Conservation (phyloP, 257 asterid species). For the Nicotiana paniculata region DNA sequence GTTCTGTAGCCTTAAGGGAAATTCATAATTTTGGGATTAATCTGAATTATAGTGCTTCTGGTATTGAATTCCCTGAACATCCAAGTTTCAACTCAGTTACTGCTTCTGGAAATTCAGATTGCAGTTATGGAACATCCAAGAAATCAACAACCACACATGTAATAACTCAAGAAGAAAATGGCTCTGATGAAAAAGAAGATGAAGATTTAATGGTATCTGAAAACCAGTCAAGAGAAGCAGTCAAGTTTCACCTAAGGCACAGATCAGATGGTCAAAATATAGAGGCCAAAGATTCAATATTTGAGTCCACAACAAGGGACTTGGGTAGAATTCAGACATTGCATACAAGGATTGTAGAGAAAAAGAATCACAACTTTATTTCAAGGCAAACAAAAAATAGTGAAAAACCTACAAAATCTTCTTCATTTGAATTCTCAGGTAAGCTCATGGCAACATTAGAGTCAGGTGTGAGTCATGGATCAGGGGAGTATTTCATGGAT, state of each 20-base stretch:
- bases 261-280: conserved; percentile 22
- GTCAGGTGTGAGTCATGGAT: conserved; percentile 57
- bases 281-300: conserved; percentile 29
- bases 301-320: conserved; percentile 60
- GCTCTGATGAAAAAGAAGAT: not conserved
- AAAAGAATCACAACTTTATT: conserved; percentile 44
- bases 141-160: conserved; percentile 1
- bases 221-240: conserved; percentile 9
- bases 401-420: conserved; percentile 10
- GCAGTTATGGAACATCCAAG: conserved; percentile 13
- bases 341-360: conserved; percentile 52
- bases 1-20: conserved; percentile 23
- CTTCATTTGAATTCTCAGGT: conserved; percentile 34
- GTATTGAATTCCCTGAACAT: conserved; percentile 43
- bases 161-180: conserved; percentile 3
- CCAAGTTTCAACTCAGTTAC: conserved; percentile 32
- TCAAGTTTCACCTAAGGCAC: conserved; percentile 60
- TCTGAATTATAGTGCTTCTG: conserved; percentile 23
- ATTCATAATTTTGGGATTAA: conserved; percentile 12
- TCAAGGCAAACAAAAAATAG: conserved; percentile 28
- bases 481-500: conserved; percentile 82
- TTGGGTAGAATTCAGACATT: conserved; percentile 60
- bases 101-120: conserved; percentile 29
- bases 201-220: not conserved
- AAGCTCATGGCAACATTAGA: conserved; percentile 71